phyloP scores from a whole-genome alignment of 331 rosid species.

The Spiraea crenata region DNA sequence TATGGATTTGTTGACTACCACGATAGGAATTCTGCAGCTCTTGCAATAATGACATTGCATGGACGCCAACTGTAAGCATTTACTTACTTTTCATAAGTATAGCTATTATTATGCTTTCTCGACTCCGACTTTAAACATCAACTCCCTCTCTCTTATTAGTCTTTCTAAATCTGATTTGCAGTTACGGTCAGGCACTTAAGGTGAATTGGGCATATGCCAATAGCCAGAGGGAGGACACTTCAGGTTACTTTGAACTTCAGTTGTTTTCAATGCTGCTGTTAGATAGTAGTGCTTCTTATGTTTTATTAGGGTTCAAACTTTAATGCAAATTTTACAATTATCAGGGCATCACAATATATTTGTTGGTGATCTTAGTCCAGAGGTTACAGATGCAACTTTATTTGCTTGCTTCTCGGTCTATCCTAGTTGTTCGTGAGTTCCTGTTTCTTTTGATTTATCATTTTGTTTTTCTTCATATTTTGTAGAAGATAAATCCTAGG shows the following conservation, averaged over 20 bases:
- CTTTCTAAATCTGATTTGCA: conserved; percentile 28
- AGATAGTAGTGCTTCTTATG: conserved; percentile 10
- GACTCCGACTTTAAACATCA: conserved; percentile 1
- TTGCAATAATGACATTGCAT: conserved; percentile 67
- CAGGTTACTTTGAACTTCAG: conserved; percentile 50
- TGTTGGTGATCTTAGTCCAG: conserved; percentile 94
- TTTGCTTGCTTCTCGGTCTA: conserved; percentile 74
- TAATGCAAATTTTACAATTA: conserved; percentile 11
- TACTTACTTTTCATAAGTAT: conserved; percentile 12
- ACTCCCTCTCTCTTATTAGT: conserved; percentile 6
- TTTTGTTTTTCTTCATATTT: conserved; percentile 18
- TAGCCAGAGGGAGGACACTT: conserved; percentile 86
- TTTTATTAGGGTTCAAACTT: conserved; percentile 20
- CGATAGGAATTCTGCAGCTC: conserved; percentile 69
- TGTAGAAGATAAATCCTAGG: conserved; percentile 23
- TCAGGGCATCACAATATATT: conserved; percentile 80
- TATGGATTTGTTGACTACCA: conserved; percentile 85
- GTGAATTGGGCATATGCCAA: conserved; percentile 96
- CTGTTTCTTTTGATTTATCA: conserved; percentile 9
- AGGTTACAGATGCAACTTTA: conserved; percentile 88
- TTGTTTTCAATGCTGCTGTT: conserved; percentile 25
- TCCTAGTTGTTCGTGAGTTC: conserved; percentile 79
- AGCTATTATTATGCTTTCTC: not conserved
- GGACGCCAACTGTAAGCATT: conserved; percentile 75
- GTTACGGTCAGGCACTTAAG: conserved; percentile 80